These are phyloP conservation scores for Saccharomyces pastorianus DNA, from an alignment of 1,139 yeast genomes.

Conservation along the genomic window DNA sequence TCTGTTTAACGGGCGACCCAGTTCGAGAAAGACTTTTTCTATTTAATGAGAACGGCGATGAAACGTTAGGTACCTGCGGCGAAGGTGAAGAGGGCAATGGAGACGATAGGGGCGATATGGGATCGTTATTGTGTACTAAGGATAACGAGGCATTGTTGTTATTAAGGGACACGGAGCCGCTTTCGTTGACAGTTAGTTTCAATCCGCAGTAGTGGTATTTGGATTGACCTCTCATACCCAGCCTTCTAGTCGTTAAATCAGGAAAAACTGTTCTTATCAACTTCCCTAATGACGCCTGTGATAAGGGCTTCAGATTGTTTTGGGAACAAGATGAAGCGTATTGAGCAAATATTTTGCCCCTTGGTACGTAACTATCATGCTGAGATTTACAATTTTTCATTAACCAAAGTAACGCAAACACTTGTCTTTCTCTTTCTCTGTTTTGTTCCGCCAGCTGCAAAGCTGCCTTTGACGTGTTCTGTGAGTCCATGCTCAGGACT, in stretches of 20 bases:
- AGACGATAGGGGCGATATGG: constrained; percentile 1
- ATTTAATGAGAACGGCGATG: neutral
- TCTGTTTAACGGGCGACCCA: neutral
- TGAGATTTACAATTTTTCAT: constrained; percentile 58
- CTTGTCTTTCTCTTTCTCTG: constrained; percentile 62
- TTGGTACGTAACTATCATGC: constrained; percentile 68
- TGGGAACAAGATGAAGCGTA: constrained; percentile 70
- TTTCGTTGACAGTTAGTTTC: constrained; percentile 35
- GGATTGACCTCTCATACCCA: constrained; percentile 84
- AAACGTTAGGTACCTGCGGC: neutral
- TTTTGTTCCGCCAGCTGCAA: constrained; percentile 29
- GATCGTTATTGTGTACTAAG: neutral
- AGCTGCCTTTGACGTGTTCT: constrained; percentile 23
- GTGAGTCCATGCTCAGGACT: constrained; percentile 25
- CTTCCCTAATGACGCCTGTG: constrained; percentile 86
- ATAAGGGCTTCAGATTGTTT: constrained; percentile 57
- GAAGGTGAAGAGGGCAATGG: constrained; percentile 1
- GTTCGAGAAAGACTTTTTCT: neutral
- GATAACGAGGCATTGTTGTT: constrained; percentile 11
- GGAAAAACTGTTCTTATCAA: constrained; percentile 71
- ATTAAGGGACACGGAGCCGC: constrained; percentile 8
- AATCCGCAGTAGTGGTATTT: constrained; percentile 90
- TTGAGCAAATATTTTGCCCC: constrained; percentile 73
- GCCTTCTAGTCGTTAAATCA: constrained; percentile 65
- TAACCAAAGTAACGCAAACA: constrained; percentile 78